Evolutionary conservation across 108 stramenopile genomes (phyloP).

Genomic region (Cylindrotheca fusiformis): DNA sequence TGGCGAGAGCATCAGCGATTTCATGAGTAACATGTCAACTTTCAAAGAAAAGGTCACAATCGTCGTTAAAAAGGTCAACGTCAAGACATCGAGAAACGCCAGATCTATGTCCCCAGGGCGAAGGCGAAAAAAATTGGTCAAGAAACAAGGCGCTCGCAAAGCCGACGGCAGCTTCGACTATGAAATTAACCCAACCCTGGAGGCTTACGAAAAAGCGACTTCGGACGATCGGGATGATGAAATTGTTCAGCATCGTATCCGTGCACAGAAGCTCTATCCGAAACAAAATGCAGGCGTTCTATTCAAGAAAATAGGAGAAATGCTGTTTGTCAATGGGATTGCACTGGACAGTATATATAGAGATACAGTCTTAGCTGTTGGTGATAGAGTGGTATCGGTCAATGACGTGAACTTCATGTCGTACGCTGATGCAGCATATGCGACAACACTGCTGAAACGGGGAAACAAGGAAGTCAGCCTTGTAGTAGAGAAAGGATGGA

Average conservation of each 20-base stretch:
- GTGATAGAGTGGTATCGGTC: slow-evolving; percentile 16
- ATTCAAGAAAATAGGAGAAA: slow-evolving; percentile 10
- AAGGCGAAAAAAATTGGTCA: background rate
- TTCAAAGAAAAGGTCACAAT: slow-evolving; percentile 14
- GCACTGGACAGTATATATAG: slow-evolving; percentile 17
- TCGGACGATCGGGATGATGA: slow-evolving; percentile 6
- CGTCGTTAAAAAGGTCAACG: slow-evolving; percentile 20
- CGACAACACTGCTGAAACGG: background rate
- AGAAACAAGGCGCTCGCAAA: slow-evolving; percentile 1
- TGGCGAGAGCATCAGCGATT: slow-evolving; percentile 20
- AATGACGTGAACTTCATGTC: slow-evolving; percentile 11
- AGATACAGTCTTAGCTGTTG: slow-evolving; percentile 13
- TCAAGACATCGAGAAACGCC: slow-evolving; percentile 1
- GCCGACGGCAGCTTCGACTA: slow-evolving; percentile 5
- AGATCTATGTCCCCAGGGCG: slow-evolving; percentile 12
- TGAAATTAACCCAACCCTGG: slow-evolving; percentile 8
- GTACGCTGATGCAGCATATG: slow-evolving; percentile 7
- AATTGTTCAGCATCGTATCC: slow-evolving; percentile 1
- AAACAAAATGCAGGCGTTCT: slow-evolving; percentile 12
- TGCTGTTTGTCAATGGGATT: slow-evolving; percentile 22
- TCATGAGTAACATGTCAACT: slow-evolving; percentile 7
- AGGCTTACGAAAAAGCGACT: background rate
- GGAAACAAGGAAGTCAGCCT: slow-evolving; percentile 7
- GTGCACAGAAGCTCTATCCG: slow-evolving; percentile 8
- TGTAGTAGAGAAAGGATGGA: slow-evolving; percentile 19